Conservation (phyloP, 352 stramenopile species). For the Phytophthora sp. region DNA sequence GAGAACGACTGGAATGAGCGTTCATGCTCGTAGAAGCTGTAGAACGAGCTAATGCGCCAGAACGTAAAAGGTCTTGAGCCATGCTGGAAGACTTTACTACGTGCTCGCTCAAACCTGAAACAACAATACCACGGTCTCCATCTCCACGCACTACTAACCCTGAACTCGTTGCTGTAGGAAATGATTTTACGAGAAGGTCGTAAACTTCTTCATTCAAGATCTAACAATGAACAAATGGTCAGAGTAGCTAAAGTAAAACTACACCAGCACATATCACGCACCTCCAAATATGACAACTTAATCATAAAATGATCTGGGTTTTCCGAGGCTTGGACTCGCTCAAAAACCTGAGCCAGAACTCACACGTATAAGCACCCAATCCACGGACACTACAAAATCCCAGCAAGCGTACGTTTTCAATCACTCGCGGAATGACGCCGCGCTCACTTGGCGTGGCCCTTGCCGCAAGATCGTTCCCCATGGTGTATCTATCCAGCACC, state of each 20-base stretch:
- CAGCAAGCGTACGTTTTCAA: conserved; percentile 57
- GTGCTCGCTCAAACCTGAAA: conserved; percentile 84
- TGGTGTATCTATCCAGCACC: conserved; percentile 97
- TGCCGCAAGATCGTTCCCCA: conserved; percentile 88
- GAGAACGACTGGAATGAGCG: conserved; percentile 79
- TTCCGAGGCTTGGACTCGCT: conserved; percentile 25
- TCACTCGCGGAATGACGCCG: conserved; percentile 85
- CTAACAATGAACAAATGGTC: conserved; percentile 39
- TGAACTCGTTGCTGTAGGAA: conserved; percentile 2
- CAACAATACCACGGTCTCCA: conserved; percentile 89
- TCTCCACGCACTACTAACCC: conserved; percentile 86
- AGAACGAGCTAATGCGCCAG: conserved; percentile 52
- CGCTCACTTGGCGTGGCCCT: conserved; percentile 33
- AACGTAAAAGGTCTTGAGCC: conserved; percentile 50
- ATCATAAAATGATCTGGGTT: conserved; percentile 50
- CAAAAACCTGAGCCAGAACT: conserved; percentile 58
- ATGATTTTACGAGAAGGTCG: conserved; percentile 85
- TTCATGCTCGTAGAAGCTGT: conserved; percentile 84
- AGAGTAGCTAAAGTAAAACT: neutral
- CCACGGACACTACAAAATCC: neutral
- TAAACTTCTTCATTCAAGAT: conserved; percentile 98
- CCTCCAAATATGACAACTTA: conserved; percentile 81
- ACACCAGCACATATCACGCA: conserved; percentile 5
- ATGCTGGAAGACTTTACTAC: conserved; percentile 59
- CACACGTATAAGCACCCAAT: neutral